Evolutionary conservation across 352 stramenopile genomes (phyloP), one percentile per base, ranked within the genome.

Genomic region (Pythium monospermum): DNA sequence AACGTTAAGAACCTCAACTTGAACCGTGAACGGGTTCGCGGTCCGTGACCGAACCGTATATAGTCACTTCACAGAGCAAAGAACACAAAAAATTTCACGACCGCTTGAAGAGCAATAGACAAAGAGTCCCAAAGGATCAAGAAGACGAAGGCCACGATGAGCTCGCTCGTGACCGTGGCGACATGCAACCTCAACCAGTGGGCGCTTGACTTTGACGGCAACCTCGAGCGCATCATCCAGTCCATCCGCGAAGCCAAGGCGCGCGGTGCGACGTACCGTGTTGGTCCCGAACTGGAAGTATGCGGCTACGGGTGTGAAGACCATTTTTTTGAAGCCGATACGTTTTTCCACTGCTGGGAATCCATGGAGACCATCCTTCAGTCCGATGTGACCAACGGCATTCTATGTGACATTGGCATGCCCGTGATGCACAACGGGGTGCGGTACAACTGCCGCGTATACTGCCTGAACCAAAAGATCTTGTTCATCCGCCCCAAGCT

Each of bases 101-200:
- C n/a, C n/a, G n/a, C n/a, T n/a, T n/a, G n/a, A n/a, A n/a, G n/a
- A n/a, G n/a, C n/a, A n/a, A n/a, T n/a, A n/a, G n/a, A n/a, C n/a
- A n/a, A n/a, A n/a, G n/a, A n/a, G n/a, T n/a, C n/a, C n/a, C n/a
- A n/a, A n/a, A n/a, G n/a, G n/a, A n/a, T n/a, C n/a, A n/a, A n/a
- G n/a, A 35, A 8, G 30, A 35, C 8, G 30, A 13, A 13, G 7
- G 13, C 13, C 57, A 61, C 10, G 23, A 91, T 94, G 81, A 92
- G 73, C 59, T 60, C 81, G 25, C 69, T 96, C 28, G 81, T 98
- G 54, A 98, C 91, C 25, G 78, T 99, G 18, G 95, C 97, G 39
- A 98, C 97, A 30, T 99, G 96, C 75, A 98, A 98, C 63, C 78
- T 99, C 40, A 98, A 99, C 77, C 96, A 99, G 73, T 99, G 96